phyloP scores from a whole-genome alignment of 768 basidiomycete species.

The Boletus huronensis region DNA sequence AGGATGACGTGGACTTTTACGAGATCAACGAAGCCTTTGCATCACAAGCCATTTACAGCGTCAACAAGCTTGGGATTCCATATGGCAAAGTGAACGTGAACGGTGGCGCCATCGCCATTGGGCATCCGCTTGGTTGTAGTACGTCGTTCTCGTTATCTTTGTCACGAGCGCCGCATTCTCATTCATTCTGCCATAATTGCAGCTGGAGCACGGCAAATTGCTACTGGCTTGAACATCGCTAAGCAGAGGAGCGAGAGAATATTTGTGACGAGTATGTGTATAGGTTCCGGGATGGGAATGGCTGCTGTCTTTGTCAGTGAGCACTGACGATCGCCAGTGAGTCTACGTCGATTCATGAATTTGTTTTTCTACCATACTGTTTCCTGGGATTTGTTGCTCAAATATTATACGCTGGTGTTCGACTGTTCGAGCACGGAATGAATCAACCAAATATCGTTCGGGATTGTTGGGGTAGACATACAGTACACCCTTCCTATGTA shows the following conservation, averaged over 20 bases:
- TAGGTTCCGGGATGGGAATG: conserved; percentile 90
- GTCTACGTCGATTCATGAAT: background rate
- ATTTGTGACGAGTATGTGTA: conserved; percentile 90
- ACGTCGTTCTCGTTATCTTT: conserved; percentile 32
- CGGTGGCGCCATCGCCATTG: conserved; percentile 88
- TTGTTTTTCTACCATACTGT: background rate
- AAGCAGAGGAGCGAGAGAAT: conserved; percentile 73
- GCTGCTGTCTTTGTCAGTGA: conserved; percentile 83
- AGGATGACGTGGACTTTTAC: conserved; percentile 81
- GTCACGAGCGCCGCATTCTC: background rate
- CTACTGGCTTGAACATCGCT: conserved; percentile 77
- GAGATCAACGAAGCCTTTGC: conserved; percentile 95
- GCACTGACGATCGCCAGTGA: conserved; percentile 46
- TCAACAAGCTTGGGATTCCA: conserved; percentile 67
- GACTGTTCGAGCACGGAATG: background rate
- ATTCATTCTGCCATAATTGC: conserved; percentile 5
- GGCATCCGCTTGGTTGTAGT: conserved; percentile 86
- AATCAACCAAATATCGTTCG: background rate
- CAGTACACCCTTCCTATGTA: background rate
- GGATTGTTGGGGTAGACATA: background rate
- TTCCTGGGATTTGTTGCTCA: background rate
- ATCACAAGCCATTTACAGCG: conserved; percentile 70
- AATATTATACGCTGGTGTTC: background rate
- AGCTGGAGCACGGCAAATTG: conserved; percentile 86
- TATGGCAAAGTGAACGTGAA: conserved; percentile 80